phyloP scores from a whole-genome alignment of 1,139 yeast species.

The Taphrina betulina region DNA sequence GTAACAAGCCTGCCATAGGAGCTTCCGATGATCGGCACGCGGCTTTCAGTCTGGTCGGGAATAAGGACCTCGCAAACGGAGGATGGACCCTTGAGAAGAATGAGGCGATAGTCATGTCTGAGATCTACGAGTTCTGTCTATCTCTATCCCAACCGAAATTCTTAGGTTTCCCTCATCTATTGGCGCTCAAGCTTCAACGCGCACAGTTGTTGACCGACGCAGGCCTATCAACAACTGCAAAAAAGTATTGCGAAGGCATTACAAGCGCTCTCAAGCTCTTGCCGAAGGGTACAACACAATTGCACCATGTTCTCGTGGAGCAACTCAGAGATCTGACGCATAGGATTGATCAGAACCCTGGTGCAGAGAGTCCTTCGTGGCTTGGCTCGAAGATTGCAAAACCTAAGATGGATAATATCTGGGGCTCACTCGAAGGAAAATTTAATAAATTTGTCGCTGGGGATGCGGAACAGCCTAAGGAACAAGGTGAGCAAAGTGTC shows the following conservation, averaged over 20 bases:
- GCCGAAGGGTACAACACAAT: slow-evolving; percentile 42
- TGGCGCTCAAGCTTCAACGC: slow-evolving; percentile 58
- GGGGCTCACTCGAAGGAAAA: slow-evolving; percentile 82
- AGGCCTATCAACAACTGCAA: slow-evolving; percentile 59
- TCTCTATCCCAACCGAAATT: slow-evolving; percentile 41
- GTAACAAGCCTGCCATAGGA: slow-evolving; percentile 11
- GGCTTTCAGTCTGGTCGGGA: slow-evolving; percentile 41
- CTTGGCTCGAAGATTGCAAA: slow-evolving; percentile 62
- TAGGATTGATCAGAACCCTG: slow-evolving; percentile 38
- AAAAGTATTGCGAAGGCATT: slow-evolving; percentile 58
- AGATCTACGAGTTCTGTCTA: slow-evolving; percentile 66
- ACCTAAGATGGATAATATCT: slow-evolving; percentile 78
- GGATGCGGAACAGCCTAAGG: slow-evolving; percentile 45
- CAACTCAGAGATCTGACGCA: slow-evolving; percentile 46
- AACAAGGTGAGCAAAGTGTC: slow-evolving; percentile 5
- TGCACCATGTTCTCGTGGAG: slow-evolving; percentile 45
- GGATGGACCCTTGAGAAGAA: slow-evolving; percentile 43
- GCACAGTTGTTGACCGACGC: slow-evolving; percentile 65
- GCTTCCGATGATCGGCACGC: slow-evolving; percentile 38
- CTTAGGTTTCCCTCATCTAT: slow-evolving; percentile 54
- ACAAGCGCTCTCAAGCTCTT: slow-evolving; percentile 44
- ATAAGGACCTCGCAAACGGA: slow-evolving; percentile 32
- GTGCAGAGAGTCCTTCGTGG: slow-evolving; percentile 54
- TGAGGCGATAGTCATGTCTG: slow-evolving; percentile 57
- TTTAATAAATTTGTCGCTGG: slow-evolving; percentile 87